Conservation (phyloP, 2,329 filamentous ascomycete genomes). For the Colletotrichum sp. region DNA sequence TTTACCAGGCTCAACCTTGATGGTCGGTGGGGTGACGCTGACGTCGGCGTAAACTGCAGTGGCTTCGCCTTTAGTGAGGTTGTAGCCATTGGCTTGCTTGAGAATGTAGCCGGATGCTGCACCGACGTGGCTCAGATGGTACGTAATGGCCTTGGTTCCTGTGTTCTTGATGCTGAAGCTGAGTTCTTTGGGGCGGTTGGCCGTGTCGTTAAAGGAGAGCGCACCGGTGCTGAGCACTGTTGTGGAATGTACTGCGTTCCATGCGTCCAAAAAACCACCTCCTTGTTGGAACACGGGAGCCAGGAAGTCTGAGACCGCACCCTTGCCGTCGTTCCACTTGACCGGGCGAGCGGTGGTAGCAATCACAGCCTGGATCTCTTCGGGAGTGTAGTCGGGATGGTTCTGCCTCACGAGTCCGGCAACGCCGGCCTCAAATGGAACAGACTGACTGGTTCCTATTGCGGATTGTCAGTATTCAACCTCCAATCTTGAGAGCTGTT, state of each 20-base stretch:
- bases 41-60: background rate
- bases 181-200: constrained; percentile 32
- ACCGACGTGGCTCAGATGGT: constrained; percentile 31
- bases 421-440: constrained; percentile 44
- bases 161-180: constrained; percentile 40
- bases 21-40: background rate
- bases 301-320: background rate
- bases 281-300: constrained; percentile 42
- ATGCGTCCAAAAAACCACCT: constrained; percentile 40
- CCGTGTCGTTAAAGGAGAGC: constrained; percentile 44
- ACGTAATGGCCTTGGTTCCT: constrained; percentile 31
- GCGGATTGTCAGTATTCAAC: background rate
- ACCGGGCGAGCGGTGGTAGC: constrained; percentile 26
- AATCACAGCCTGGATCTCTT: constrained; percentile 24
- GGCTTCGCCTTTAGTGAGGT: background rate
- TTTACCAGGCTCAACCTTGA: constrained; percentile 23
- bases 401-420: constrained; percentile 28
- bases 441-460: constrained; percentile 50
- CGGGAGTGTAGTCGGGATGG: constrained; percentile 23
- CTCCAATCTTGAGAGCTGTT: fast-evolving
- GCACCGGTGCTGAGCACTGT: constrained; percentile 35
- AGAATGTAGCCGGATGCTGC: constrained; percentile 37
- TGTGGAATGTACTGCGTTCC: constrained; percentile 35
- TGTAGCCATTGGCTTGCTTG: background rate
- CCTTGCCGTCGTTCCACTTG: constrained; percentile 24